These are phyloP conservation scores for Hyaloscypha finlandica DNA, from an alignment of 495 filamentous ascomycete species.

Conservation along the genomic window DNA sequence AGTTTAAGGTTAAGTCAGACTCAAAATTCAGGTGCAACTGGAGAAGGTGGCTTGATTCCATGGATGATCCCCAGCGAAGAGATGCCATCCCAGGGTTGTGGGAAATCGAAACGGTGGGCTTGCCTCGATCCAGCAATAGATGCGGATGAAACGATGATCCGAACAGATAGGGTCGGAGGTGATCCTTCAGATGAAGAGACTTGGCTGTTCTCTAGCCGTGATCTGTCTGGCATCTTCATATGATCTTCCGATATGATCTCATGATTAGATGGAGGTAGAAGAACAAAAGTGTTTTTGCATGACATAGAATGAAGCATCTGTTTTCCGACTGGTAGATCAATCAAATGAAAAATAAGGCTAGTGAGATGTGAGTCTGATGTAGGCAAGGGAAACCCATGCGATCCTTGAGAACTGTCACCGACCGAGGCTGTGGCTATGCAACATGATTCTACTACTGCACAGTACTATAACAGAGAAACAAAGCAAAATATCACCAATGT, in stretches of 20 bases:
- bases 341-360: no score
- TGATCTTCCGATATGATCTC: conserved; percentile 4
- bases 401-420: no score
- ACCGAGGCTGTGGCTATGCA: no score
- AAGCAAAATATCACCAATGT: no score
- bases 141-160: conserved; percentile 13
- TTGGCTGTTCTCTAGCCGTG: neutral
- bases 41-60: neutral
- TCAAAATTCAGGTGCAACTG: neutral
- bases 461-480: no score
- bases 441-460: no score
- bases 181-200: conserved; percentile 5
- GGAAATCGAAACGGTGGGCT: neutral
- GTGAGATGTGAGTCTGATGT: no score
- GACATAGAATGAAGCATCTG: no score
- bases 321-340: no score
- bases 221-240: neutral
- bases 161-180: conserved; percentile 3
- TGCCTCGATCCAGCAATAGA: conserved; percentile 2
- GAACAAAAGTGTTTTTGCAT: no score
- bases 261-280: no score
- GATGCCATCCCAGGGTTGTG: neutral
- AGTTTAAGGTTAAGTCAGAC: neutral
- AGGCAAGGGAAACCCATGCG: no score
- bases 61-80: conserved; percentile 2